Evolutionary conservation across 306 rosid genomes (phyloP).

Genomic region (Crotalaria pallida): DNA sequence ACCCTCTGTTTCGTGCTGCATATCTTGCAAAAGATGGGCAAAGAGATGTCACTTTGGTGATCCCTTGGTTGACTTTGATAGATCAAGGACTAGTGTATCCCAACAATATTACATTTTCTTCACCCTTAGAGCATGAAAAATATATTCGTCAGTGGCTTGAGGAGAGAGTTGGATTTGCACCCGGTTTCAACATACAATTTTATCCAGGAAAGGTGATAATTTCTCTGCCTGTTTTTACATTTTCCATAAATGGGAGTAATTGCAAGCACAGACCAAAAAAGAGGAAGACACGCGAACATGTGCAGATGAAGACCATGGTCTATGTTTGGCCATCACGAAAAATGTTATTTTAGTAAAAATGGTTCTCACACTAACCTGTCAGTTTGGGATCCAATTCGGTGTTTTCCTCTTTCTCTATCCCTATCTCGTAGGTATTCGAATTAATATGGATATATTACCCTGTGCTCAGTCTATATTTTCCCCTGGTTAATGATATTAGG

Average conservation of each 20-base stretch:
- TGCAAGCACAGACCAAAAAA: background rate
- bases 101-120: slow-evolving; percentile 53
- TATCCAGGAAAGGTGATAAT: slow-evolving; percentile 73
- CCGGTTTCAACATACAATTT: slow-evolving; percentile 52
- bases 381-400: too few species aligned
- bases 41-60: slow-evolving; percentile 64
- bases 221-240: slow-evolving; percentile 10
- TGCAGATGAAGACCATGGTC: background rate
- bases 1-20: slow-evolving; percentile 92
- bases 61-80: slow-evolving; percentile 85
- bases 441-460: too few species aligned
- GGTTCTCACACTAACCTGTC: background rate
- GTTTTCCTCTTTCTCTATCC: too few species aligned
- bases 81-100: slow-evolving; percentile 81
- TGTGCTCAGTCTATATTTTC: too few species aligned
- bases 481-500: too few species aligned
- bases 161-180: slow-evolving; percentile 64
- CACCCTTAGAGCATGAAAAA: slow-evolving; percentile 62
- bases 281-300: background rate
- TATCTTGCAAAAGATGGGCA: slow-evolving; percentile 65
- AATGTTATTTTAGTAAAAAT: background rate
- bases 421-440: too few species aligned
- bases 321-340: background rate
- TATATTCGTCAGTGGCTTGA: slow-evolving; percentile 78
- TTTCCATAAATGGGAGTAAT: slow-evolving; percentile 1